phyloP scores from a whole-genome alignment of 148 eudicot species.

The Tetragonia tetragonoides region DNA sequence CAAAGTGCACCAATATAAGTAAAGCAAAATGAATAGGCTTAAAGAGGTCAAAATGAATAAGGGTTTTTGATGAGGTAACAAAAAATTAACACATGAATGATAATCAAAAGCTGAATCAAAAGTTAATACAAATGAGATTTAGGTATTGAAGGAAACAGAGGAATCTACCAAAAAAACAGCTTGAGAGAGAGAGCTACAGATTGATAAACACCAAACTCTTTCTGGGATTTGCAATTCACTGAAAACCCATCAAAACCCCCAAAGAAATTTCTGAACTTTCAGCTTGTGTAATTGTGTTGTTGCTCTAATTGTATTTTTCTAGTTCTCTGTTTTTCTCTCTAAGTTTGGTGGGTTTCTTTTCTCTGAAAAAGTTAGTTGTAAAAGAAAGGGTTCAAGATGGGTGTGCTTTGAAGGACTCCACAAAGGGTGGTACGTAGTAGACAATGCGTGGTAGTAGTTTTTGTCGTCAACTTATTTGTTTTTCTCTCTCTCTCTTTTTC shows the following conservation, averaged over 20 bases:
- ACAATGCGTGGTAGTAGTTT: conserved; percentile 53
- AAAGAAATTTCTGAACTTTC: conserved; percentile 12
- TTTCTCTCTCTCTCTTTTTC: conserved; percentile 15
- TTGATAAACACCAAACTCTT: conserved; percentile 29
- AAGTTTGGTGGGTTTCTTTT: not conserved
- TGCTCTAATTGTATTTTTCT: not conserved
- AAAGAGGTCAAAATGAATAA: not conserved
- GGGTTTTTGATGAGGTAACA: not conserved
- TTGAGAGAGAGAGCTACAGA: conserved; percentile 10
- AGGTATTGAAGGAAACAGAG: conserved; percentile 21
- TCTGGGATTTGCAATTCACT: conserved; percentile 47
- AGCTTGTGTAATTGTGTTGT: not conserved
- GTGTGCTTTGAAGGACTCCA: conserved; percentile 33
- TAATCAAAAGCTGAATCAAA: not conserved
- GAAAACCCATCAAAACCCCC: conserved; percentile 51
- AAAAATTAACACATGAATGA: not conserved
- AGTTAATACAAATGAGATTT: conserved; percentile 12
- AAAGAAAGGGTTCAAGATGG: not conserved
- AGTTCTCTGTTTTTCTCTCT: conserved; percentile 4
- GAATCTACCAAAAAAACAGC: conserved; percentile 16
- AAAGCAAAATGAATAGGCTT: not conserved
- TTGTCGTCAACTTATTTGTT: conserved; percentile 59
- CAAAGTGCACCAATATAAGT: not conserved
- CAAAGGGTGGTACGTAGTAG: conserved; percentile 31
- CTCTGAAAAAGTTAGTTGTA: conserved; percentile 6